A percentile compares a stretch with the other conserved stretches of the same genome.
These are phyloP conservation scores for Ophiostoma populinum DNA, from an alignment of 2,329 filamentous ascomycete genomes.

Conservation along the genomic window DNA sequence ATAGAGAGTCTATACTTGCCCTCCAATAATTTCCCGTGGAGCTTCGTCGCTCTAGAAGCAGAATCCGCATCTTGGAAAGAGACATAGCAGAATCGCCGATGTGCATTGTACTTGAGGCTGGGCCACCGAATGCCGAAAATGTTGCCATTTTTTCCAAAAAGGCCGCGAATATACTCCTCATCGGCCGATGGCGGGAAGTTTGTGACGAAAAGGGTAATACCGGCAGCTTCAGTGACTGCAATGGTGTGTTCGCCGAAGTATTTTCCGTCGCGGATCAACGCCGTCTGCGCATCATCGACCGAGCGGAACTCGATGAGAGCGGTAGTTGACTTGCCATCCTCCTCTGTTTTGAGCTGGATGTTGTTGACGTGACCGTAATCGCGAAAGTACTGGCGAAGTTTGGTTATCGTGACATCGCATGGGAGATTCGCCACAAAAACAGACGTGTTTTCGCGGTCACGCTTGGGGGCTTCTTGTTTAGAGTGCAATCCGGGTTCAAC, in stretches of 20 bases:
- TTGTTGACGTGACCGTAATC: constrained; percentile 76
- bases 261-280: constrained; percentile 67
- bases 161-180: constrained; percentile 46
- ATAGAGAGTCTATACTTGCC: constrained; percentile 52
- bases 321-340: constrained; percentile 41
- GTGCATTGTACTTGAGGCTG: constrained; percentile 74
- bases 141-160: constrained; percentile 62
- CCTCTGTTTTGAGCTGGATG: constrained; percentile 48
- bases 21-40: constrained; percentile 55
- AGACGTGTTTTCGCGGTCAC: constrained; percentile 81
- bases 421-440: constrained; percentile 70
- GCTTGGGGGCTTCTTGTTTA: constrained; percentile 34
- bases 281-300: constrained; percentile 63
- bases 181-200: constrained; percentile 74
- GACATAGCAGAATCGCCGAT: constrained; percentile 87
- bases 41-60: constrained; percentile 51
- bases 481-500: constrained; percentile 10
- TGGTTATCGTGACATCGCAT: constrained; percentile 46
- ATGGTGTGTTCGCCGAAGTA: constrained; percentile 58
- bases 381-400: constrained; percentile 76
- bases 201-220: constrained; percentile 71
- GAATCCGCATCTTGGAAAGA: constrained; percentile 60
- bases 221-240: constrained; percentile 54
- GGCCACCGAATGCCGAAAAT: constrained; percentile 79
- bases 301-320: constrained; percentile 76